Percentiles rank a stretch among this genome's conserved stretches.
These are phyloP conservation scores for Mucor velutinosus DNA, from an alignment of 371 early-diverging fungal species.

Conservation along the genomic window DNA sequence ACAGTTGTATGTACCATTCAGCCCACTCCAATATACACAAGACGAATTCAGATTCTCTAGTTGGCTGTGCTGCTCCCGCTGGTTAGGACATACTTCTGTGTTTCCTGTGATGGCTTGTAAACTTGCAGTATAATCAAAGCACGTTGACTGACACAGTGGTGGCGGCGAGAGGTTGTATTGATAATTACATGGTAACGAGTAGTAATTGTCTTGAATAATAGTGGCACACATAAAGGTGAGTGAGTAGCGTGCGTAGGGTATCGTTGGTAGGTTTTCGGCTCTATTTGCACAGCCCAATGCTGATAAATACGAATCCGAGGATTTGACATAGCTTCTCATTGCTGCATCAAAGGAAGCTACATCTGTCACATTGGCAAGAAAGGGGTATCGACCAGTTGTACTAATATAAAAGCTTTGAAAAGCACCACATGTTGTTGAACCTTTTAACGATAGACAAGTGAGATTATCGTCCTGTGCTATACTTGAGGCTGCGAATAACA, in stretches of 20 bases:
- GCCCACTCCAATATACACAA: conserved; percentile 43
- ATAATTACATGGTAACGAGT: conserved; percentile 45
- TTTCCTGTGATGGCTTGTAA: conserved; percentile 31
- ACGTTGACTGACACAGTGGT: conserved; percentile 45
- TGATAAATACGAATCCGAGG: conserved; percentile 28
- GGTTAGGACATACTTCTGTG: conserved; percentile 30
- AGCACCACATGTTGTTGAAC: conserved; percentile 47
- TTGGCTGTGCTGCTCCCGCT: conserved; percentile 5
- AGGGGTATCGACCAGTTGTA: conserved; percentile 29
- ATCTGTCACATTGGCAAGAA: conserved; percentile 30
- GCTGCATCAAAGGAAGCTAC: conserved; percentile 40
- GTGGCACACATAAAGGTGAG: conserved; percentile 36
- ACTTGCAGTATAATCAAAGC: conserved; percentile 35
- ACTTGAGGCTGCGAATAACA: conserved; percentile 2
- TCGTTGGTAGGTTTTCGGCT: conserved; percentile 13
- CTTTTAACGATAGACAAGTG: conserved; percentile 33
- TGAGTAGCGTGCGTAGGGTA: conserved; percentile 52
- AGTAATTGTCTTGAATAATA: conserved; percentile 35
- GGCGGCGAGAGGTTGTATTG: conserved; percentile 29
- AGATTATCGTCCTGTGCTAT: conserved; percentile 1
- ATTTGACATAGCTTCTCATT: conserved; percentile 26
- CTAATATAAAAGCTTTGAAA: conserved; percentile 44
- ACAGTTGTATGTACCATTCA: conserved; percentile 35
- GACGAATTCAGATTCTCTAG: conserved; percentile 23
- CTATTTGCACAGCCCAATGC: conserved; percentile 32